Conservation (phyloP, 495 filamentous ascomycete genomes). For the Annulohypoxylon maeteangense region DNA sequence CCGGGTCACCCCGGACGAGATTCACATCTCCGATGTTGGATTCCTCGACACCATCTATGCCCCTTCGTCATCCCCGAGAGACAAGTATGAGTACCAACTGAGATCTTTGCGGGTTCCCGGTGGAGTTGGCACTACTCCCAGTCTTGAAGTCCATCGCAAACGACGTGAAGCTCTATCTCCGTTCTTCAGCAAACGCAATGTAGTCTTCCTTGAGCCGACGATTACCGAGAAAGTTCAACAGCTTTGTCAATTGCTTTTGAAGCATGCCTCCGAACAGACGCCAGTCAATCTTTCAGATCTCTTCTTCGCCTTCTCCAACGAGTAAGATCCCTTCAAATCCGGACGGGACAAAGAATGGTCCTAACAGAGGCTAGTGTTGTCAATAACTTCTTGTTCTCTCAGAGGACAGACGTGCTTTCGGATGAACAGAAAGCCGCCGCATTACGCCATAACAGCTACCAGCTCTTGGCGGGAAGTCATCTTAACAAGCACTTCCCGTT, state of each 20-base stretch:
- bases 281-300: slow-evolving; percentile 55
- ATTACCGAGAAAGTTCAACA: slow-evolving; percentile 52
- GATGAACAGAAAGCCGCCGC: slow-evolving; percentile 50
- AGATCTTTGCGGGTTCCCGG: slow-evolving; percentile 26
- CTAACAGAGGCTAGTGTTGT: slow-evolving; percentile 51
- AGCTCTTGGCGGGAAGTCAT: slow-evolving; percentile 52
- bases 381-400: slow-evolving; percentile 49
- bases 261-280: slow-evolving; percentile 46
- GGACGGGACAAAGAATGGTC: neutral
- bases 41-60: slow-evolving; percentile 51
- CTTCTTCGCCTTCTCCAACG: slow-evolving; percentile 48
- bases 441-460: slow-evolving; percentile 49
- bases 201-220: slow-evolving; percentile 46
- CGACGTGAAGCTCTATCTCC: slow-evolving; percentile 51
- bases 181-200: slow-evolving; percentile 53
- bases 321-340: slow-evolving; percentile 22
- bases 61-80: slow-evolving; percentile 45
- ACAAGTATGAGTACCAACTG: slow-evolving; percentile 25
- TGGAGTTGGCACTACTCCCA: slow-evolving; percentile 34
- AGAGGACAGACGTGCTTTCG: slow-evolving; percentile 49
- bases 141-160: slow-evolving; percentile 48
- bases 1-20: slow-evolving; percentile 53
- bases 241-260: slow-evolving; percentile 45
- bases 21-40: slow-evolving; percentile 50
- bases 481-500: slow-evolving; percentile 56